Evolutionary conservation across 1,139 yeast species (phyloP).

Genomic region (Yamadazyma dushanensis): DNA sequence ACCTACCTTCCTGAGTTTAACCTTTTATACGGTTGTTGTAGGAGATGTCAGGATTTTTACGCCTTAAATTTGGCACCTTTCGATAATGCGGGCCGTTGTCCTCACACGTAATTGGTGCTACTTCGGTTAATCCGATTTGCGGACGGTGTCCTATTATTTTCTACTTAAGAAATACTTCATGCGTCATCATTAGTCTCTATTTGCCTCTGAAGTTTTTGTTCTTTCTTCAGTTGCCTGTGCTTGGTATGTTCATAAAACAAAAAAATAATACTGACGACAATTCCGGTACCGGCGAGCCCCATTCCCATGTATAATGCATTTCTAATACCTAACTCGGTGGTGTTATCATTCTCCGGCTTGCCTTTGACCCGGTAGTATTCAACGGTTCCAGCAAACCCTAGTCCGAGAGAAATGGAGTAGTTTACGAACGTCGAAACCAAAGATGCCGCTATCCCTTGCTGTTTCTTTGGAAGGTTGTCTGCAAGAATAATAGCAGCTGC

Average conservation of each 20-base stretch:
- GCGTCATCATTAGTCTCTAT: no score
- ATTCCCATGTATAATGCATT: slow-evolving; percentile 50
- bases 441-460: slow-evolving; percentile 69
- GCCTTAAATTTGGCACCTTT: no score
- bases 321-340: slow-evolving; percentile 36
- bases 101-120: no score
- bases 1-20: background rate
- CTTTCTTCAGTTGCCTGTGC: background rate
- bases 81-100: no score
- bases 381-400: slow-evolving; percentile 67
- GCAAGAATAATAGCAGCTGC: slow-evolving; percentile 56
- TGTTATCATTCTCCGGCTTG: slow-evolving; percentile 22
- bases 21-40: background rate
- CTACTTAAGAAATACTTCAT: no score
- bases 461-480: slow-evolving; percentile 48
- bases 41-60: no score
- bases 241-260: slow-evolving; percentile 11
- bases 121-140: no score
- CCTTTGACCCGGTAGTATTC: slow-evolving; percentile 41
- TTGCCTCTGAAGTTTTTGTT: no score
- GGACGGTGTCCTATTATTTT: no score
- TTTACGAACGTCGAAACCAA: slow-evolving; percentile 61
- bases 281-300: slow-evolving; percentile 53
- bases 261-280: slow-evolving; percentile 25
- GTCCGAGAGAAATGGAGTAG: slow-evolving; percentile 62